Evolutionary conservation across 768 basidiomycete species (phyloP).

Genomic region (Auricularia sp.): DNA sequence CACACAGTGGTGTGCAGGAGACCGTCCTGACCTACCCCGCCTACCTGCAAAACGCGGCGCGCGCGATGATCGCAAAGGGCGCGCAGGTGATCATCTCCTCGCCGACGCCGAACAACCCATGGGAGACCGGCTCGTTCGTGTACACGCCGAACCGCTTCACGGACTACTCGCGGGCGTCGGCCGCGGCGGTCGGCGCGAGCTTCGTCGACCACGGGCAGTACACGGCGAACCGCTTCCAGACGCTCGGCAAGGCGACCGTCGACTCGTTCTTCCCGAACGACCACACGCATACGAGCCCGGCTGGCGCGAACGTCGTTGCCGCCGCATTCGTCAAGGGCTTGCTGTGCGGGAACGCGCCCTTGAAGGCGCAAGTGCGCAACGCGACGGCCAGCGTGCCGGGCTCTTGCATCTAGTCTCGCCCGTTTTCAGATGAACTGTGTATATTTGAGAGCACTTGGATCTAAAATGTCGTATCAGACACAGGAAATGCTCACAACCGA

Average conservation of each 20-base stretch:
- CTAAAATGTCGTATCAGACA: too few relatives aligned
- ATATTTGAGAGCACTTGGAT: too few relatives aligned
- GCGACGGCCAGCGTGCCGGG: neutral
- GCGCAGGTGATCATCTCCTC: slow-evolving; percentile 38
- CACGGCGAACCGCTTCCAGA: slow-evolving; percentile 33
- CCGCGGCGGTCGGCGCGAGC: slow-evolving; percentile 26
- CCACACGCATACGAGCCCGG: slow-evolving; percentile 36
- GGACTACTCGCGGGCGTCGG: slow-evolving; percentile 32
- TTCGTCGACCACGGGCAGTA: slow-evolving; percentile 41
- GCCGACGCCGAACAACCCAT: slow-evolving; percentile 39
- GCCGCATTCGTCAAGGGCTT: slow-evolving; percentile 39
- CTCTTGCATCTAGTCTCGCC: neutral
- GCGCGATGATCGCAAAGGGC: slow-evolving; percentile 34
- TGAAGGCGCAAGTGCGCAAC: neutral
- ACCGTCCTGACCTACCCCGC: slow-evolving; percentile 38
- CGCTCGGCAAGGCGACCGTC: slow-evolving; percentile 29
- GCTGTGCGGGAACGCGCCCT: slow-evolving; percentile 22
- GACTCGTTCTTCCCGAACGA: slow-evolving; percentile 36
- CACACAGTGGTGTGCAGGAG: slow-evolving; percentile 26
- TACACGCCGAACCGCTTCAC: slow-evolving; percentile 35
- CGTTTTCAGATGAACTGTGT: too few relatives aligned
- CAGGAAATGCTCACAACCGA: too few relatives aligned
- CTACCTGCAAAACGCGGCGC: slow-evolving; percentile 37
- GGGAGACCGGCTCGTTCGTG: slow-evolving; percentile 22
- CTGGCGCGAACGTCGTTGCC: slow-evolving; percentile 39